Base-by-base conservation (phyloP, 2,329 filamentous ascomycete species). In the Fusarium sp. region DNA sequence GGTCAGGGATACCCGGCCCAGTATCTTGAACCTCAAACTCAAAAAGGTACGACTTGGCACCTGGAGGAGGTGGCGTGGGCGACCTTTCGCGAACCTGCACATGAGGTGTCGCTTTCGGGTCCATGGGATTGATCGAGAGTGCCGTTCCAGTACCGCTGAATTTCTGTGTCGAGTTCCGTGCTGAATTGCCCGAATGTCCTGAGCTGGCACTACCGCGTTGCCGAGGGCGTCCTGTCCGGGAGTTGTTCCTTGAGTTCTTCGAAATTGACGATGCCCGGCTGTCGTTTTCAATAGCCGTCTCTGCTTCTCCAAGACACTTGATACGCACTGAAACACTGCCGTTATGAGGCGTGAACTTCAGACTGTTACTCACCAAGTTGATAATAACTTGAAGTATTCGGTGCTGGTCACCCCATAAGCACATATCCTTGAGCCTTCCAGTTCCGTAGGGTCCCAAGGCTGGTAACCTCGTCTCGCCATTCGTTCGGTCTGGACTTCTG, bases 351-450 rank as follows among this genome's bases (percentile, higher is more conserved):
- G 94, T 97, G 75, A 98, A 97, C 77, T 98, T 98, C 45, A 97
- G 82, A 78, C 92, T 93, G 81, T 98, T 98, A 79, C 92, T 94
- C 48, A 97, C 93, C 32, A 98, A 84, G 76, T 97, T 97, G 82
- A 97, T 97, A 48, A 97, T 88, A n/a, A 97, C 92, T 78, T 97
- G 94, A 27, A 97, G 82, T 41, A 97, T 96, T 46, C 94, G 87
- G 75, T 97, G 93, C 71, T 96, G 92, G 74, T 98, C 94, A n/a
- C 94, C 94, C 89, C 93, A 96, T 2, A 98, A 83, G 53, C 92
- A 90, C 90, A 97, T 94, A 69, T 97, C 93, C 76, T 92, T 93
- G 25, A 97, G 79, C 20, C 90, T 85, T 12, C 91, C 91, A 5
- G 88, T 77, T 7, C 91, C 91, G 30, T 84, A 82, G 2, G 90